phyloP scores from a whole-genome alignment of 352 stramenopile genomes.

The Phytophthora cactorum region DNA sequence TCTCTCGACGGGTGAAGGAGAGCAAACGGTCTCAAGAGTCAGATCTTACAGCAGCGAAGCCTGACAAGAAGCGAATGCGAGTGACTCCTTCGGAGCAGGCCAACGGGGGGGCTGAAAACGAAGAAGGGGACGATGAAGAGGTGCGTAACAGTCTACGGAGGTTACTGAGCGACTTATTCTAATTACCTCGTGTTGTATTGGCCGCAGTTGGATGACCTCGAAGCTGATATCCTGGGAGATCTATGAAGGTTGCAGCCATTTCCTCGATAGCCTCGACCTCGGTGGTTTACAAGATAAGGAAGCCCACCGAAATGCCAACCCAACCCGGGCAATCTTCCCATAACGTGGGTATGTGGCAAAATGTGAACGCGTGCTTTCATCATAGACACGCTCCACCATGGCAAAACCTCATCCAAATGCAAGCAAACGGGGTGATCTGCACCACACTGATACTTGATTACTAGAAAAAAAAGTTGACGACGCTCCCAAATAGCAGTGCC shows the following conservation, averaged over 20 bases:
- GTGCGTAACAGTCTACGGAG: slow-evolving; percentile 18
- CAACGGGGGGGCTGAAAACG: slow-evolving; percentile 27
- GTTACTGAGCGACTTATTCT: slow-evolving; percentile 1
- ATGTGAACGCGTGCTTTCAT: slow-evolving; percentile 6
- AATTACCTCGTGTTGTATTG: not conserved
- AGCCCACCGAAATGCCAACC: slow-evolving; percentile 3
- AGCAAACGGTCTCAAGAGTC: slow-evolving; percentile 29
- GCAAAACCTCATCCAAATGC: not conserved
- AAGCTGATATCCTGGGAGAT: slow-evolving; percentile 75
- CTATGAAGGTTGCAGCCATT: slow-evolving; percentile 36
- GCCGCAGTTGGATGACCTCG: slow-evolving; percentile 70
- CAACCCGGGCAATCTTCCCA: not conserved
- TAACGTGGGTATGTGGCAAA: not conserved
- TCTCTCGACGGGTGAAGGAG: slow-evolving; percentile 46
- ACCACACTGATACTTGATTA: slow-evolving; percentile 11
- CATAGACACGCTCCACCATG: not conserved
- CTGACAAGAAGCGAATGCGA: slow-evolving; percentile 33
- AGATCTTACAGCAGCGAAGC: slow-evolving; percentile 7
- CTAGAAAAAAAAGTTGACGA: slow-evolving; percentile 8
- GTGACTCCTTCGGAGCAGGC: slow-evolving; percentile 11
- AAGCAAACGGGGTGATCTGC: not conserved
- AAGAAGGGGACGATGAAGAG: slow-evolving; percentile 47
- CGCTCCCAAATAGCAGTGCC: slow-evolving; percentile 4
- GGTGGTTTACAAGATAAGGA: slow-evolving; percentile 9
- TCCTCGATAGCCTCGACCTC: slow-evolving; percentile 1